Conservation (phyloP, 2,329 filamentous ascomycete species). For the Clarireedia paspali region DNA sequence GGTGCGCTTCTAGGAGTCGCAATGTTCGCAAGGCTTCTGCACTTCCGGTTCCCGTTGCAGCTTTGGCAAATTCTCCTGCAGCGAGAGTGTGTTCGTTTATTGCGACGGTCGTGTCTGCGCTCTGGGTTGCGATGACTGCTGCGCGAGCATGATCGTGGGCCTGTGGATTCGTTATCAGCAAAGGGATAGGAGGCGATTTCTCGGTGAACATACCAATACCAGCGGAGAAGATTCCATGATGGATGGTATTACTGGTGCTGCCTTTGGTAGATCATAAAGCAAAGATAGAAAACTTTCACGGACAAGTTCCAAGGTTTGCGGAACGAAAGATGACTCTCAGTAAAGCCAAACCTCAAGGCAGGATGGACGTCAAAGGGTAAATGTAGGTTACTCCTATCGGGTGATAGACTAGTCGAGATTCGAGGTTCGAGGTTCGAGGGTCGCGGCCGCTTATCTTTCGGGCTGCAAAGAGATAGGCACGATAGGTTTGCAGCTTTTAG, state of each 20-base stretch:
- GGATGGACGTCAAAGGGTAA: no score
- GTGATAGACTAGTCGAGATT: no score
- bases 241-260: background rate
- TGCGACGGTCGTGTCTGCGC: constrained; percentile 68
- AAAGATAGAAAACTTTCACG: background rate
- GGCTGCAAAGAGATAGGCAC: no score
- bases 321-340: no score
- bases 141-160: constrained; percentile 86
- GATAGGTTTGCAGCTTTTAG: no score
- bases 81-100: constrained; percentile 83
- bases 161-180: constrained; percentile 34
- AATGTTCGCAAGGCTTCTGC: constrained; percentile 75
- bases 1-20: constrained; percentile 78
- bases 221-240: constrained; percentile 64
- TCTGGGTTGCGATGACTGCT: constrained; percentile 64
- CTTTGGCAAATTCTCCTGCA: constrained; percentile 80
- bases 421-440: no score
- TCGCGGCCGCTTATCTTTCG: no score
- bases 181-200: constrained; percentile 16
- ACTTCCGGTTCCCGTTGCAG: constrained; percentile 61
- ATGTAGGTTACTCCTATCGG: no score
- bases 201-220: constrained; percentile 44
- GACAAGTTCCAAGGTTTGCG: no score
- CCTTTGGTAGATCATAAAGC: background rate
- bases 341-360: no score